A percentile compares a stretch with the other conserved stretches of the same genome.
phyloP scores from a whole-genome alignment of 2,329 filamentous ascomycete genomes.

The Alternaria arborescens region DNA sequence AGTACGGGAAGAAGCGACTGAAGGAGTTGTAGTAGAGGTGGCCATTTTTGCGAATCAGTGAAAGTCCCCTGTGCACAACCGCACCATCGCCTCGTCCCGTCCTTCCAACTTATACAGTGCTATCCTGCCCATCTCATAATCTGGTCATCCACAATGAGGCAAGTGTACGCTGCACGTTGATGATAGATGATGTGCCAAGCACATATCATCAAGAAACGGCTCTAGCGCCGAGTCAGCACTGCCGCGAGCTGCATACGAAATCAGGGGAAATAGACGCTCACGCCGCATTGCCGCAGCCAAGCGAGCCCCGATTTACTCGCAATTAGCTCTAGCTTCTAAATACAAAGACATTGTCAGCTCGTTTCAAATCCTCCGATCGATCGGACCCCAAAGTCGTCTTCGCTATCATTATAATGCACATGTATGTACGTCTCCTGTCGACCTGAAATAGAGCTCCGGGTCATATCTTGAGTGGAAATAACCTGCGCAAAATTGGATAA shows the following conservation, averaged over 20 bases:
- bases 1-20: not conserved
- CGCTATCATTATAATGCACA: not conserved
- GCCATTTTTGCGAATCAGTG: not conserved
- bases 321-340: constrained; percentile 2
- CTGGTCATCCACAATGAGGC: not conserved
- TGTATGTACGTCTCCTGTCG: not conserved
- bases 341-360: constrained; percentile 4
- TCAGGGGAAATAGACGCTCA: constrained; percentile 1
- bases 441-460: not conserved
- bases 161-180: constrained; percentile 2
- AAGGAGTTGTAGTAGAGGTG: not conserved
- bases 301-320: not conserved
- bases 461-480: not conserved
- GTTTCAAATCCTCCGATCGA: not conserved
- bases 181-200: constrained; percentile 7
- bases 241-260: not conserved
- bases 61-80: not conserved
- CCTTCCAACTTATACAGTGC: not conserved
- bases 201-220: constrained; percentile 4
- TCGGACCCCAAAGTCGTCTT: not conserved
- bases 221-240: constrained; percentile 11
- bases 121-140: not conserved
- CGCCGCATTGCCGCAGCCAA: not conserved
- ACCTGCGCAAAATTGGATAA: not conserved
- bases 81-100: not conserved